Conservation (phyloP, 148 eudicot species). For the Salicornia ramosissima region DNA sequence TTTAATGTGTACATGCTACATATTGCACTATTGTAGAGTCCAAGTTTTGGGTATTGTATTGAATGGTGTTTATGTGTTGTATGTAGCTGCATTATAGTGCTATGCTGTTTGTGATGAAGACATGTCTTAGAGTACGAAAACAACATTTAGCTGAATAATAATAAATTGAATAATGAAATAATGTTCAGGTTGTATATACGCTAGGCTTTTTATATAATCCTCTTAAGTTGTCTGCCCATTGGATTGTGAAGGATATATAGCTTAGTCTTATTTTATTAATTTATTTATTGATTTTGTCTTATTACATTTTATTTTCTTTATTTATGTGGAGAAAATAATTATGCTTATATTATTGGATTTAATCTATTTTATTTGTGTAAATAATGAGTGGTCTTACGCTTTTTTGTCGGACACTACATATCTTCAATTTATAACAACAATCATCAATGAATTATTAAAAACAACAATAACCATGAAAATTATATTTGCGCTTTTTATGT, state of each 20-base stretch:
- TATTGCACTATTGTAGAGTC: too few relatives aligned
- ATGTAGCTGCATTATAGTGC: too few relatives aligned
- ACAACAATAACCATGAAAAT: too few relatives aligned
- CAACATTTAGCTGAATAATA: neutral
- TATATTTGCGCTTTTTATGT: too few relatives aligned
- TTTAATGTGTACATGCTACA: too few relatives aligned
- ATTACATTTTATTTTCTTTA: neutral
- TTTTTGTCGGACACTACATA: too few relatives aligned
- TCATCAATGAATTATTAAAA: too few relatives aligned
- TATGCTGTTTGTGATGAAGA: conserved; percentile 15
- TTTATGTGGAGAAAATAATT: conserved; percentile 4
- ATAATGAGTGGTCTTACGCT: conserved; percentile 1
- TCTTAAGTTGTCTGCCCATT: neutral
- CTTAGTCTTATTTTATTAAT: neutral
- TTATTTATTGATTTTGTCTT: neutral
- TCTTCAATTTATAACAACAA: too few relatives aligned
- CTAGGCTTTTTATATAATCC: neutral
- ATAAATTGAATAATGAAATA: neutral
- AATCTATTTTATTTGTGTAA: neutral
- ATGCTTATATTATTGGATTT: too few relatives aligned
- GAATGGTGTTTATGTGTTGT: conserved; percentile 5
- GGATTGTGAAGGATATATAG: neutral
- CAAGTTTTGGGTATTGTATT: conserved; percentile 4
- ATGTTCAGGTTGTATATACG: conserved; percentile 10
- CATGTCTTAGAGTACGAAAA: conserved; percentile 13